phyloP scores from a whole-genome alignment of 768 basidiomycete genomes.

The Trametes meyenii region DNA sequence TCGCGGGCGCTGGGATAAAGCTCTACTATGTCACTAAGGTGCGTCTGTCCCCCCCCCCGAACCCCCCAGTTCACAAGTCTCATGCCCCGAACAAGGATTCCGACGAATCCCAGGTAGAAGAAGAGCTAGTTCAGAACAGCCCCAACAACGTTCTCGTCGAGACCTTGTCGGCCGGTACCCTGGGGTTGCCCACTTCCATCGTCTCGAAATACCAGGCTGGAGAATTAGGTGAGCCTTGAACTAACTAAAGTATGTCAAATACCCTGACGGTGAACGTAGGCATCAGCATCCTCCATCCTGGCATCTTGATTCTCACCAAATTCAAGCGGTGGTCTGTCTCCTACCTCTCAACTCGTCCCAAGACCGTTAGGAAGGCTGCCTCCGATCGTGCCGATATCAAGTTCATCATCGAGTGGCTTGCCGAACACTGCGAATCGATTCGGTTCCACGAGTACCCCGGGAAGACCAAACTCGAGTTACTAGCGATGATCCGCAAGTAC shows the following conservation, averaged over 20 bases:
- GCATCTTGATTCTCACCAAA: conserved; percentile 18
- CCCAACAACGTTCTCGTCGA: conserved; percentile 13
- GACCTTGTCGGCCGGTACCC: background rate
- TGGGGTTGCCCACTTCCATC: conserved; percentile 9
- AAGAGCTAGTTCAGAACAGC: conserved; percentile 4
- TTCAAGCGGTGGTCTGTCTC: conserved; percentile 17
- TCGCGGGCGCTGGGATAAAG: conserved; percentile 1
- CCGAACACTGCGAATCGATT: background rate
- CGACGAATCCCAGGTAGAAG: background rate
- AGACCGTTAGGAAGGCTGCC: conserved; percentile 8
- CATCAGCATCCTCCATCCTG: conserved; percentile 15
- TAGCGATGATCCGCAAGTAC: conserved; percentile 17
- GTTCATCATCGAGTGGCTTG: conserved; percentile 12
- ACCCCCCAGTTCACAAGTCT: background rate
- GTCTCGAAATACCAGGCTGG: background rate
- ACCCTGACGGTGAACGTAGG: background rate
- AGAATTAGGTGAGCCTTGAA: background rate
- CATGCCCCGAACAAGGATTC: background rate
- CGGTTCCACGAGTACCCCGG: conserved; percentile 11
- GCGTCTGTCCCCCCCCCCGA: background rate
- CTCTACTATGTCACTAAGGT: conserved; percentile 14
- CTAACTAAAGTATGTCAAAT: too few relatives aligned
- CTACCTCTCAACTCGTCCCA: conserved; percentile 10
- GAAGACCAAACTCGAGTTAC: conserved; percentile 15
- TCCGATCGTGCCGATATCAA: conserved; percentile 13